Evolutionary conservation across 176 grass and related monocot species (phyloP).

Genomic region (Aechmea fasciata): DNA sequence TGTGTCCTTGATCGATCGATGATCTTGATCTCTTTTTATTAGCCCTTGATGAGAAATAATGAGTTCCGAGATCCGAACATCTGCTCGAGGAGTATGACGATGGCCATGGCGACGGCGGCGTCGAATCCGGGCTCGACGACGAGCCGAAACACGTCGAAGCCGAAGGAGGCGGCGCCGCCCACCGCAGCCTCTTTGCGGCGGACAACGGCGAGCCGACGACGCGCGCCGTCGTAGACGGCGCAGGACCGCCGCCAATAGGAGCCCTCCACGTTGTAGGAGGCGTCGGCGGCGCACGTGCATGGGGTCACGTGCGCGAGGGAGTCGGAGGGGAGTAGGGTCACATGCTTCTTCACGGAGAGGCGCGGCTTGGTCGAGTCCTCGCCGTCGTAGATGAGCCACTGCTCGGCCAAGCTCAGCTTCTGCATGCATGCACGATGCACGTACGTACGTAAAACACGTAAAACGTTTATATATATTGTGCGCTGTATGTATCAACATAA

Average conservation of each 20-base stretch:
- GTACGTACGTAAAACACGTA: background rate
- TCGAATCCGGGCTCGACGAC: conserved; percentile 24
- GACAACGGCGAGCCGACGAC: conserved; percentile 11
- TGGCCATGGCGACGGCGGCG: conserved; percentile 15
- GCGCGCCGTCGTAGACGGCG: conserved; percentile 7
- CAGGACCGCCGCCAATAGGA: conserved; percentile 20
- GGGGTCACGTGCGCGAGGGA: conserved; percentile 14
- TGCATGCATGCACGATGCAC: background rate
- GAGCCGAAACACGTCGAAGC: conserved; percentile 19
- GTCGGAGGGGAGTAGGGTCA: conserved; percentile 7
- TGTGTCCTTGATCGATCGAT: too few species aligned
- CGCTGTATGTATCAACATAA: background rate
- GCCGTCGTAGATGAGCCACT: conserved; percentile 18
- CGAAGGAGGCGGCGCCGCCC: conserved; percentile 5
- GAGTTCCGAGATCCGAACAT: conserved; percentile 15
- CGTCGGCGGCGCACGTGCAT: background rate
- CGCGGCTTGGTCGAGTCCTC: conserved; percentile 11
- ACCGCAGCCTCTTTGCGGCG: conserved; percentile 1
- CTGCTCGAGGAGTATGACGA: conserved; percentile 22
- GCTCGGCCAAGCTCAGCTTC: conserved; percentile 16
- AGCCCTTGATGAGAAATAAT: background rate
- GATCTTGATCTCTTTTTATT: background rate
- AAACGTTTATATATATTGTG: too few species aligned
- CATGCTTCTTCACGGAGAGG: conserved; percentile 9
- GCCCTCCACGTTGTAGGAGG: conserved; percentile 11